A percentile compares a stretch with the other conserved stretches of the same genome.
phyloP scores from a whole-genome alignment of 805 yeast genomes.

The Suhomyces tanzawaensis region DNA sequence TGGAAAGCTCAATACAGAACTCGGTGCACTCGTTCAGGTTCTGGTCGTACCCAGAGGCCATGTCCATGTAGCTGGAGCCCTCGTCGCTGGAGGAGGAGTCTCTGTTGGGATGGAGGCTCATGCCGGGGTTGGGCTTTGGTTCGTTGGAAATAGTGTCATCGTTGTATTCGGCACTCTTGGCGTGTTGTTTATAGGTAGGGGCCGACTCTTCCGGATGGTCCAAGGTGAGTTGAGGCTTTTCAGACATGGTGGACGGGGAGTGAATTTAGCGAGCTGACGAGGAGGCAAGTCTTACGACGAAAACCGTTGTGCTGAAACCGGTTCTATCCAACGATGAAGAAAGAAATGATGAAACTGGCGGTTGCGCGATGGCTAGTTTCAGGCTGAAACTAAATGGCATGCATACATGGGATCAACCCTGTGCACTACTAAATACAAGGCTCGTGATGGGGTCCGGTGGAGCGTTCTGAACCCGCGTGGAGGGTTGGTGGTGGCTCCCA shows the following conservation, averaged over 20 bases:
- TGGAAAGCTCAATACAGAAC: constrained; percentile 35
- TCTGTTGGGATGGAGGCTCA: constrained; percentile 3
- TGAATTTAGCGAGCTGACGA: too few relatives aligned
- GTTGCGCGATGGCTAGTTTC: not conserved
- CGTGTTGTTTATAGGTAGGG: not conserved
- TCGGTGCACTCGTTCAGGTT: constrained; percentile 41
- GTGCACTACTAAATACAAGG: not conserved
- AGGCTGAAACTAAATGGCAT: too few relatives aligned
- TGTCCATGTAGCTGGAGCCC: constrained; percentile 21
- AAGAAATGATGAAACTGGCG: too few relatives aligned
- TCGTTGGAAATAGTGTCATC: constrained; percentile 5
- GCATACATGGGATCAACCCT: not conserved
- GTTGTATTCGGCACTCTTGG: not conserved
- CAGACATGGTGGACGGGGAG: not conserved
- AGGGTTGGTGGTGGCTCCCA: too few relatives aligned
- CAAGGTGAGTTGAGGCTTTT: not conserved
- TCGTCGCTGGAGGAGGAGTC: constrained; percentile 1
- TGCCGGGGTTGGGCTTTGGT: constrained; percentile 4
- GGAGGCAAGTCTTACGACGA: too few relatives aligned
- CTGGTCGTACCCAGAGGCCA: constrained; percentile 35
- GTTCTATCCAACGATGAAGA: too few relatives aligned
- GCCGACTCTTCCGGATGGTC: not conserved
- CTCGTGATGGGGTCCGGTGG: constrained; percentile 1
- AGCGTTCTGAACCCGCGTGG: too few relatives aligned
- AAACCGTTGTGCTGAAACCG: too few relatives aligned